phyloP scores from a whole-genome alignment of 192 early-diverging fungal genomes.

The Spinellus fusiger region DNA sequence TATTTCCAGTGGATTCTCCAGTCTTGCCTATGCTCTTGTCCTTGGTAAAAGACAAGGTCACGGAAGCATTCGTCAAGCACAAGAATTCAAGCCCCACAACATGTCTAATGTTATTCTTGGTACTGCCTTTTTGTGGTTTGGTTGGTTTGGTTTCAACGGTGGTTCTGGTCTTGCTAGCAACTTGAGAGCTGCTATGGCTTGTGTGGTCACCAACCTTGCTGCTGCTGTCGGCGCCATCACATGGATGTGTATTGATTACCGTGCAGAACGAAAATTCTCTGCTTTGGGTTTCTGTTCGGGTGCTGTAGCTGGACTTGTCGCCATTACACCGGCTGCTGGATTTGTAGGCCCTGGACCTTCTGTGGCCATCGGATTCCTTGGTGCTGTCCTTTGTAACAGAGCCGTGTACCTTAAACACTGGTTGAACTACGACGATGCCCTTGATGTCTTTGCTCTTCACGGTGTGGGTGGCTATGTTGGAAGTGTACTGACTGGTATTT shows the following conservation, averaged over 20 bases:
- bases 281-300: constrained; percentile 93
- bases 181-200: constrained; percentile 82
- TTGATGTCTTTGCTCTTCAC: constrained; percentile 89
- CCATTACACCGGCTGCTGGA: constrained; percentile 89
- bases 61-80: constrained; percentile 31
- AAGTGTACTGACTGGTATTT: constrained; percentile 85
- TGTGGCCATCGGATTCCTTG: constrained; percentile 73
- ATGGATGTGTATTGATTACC: constrained; percentile 81
- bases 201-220: constrained; percentile 79
- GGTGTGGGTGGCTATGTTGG: constrained; percentile 82
- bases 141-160: constrained; percentile 78
- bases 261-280: constrained; percentile 76
- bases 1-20: constrained; percentile 83
- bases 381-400: constrained; percentile 73
- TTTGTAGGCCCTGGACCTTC: constrained; percentile 80
- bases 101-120: constrained; percentile 88
- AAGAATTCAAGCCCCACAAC: constrained; percentile 80
- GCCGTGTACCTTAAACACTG: constrained; percentile 76
- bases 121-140: constrained; percentile 19
- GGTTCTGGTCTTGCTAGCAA: constrained; percentile 78
- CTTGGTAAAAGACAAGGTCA: constrained; percentile 77
- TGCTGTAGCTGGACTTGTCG: constrained; percentile 85
- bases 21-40: constrained; percentile 82
- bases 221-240: constrained; percentile 74
- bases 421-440: constrained; percentile 86